Evolutionary conservation across 441 rosid genomes (phyloP), one percentile per base, ranked within the genome.

Genomic region (Isatis lusitanica): DNA sequence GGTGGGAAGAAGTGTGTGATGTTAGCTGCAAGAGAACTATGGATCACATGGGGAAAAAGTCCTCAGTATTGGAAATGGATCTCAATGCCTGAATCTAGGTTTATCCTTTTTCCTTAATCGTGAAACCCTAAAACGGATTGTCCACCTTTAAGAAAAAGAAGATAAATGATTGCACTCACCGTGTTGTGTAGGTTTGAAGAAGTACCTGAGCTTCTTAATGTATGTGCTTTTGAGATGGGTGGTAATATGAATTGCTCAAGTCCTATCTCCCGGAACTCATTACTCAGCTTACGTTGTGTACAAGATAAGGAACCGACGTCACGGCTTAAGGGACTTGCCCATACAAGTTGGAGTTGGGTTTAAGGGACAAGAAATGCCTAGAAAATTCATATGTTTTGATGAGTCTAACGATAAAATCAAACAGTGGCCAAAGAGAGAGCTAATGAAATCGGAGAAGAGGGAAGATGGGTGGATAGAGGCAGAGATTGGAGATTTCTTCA

Each of bases 31-130:
- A 52, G 59, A 30, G 10, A 7, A 28, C 11, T 53, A 13, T 28
- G 59, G 59, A 53, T 90, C 56, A 64, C 62, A 5, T 85, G 90
- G 91, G 80, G 84, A 4, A 74, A 57, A 42, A 80, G 78, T 36
- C 92, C 88, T n/a, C 0, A 15, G 0, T 79, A 85, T 57, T 88
- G 88, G 88, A 17, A 28, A 42, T 87, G 90, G 96, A 71, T 50
- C 42, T 62, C 68, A n/a, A 11, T 61, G 21, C 61, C 61, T 38
- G 68, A 75, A 7, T 74, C 89, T 7, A 85, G 88, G 90, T 85
- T 24, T 35, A 50, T 16, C 53, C 2, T 62, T 58, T 26, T 6
- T 52, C 58, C 36, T 7, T 53, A 1, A 13, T n/a, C n/a, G n/a
- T n/a, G n/a, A 30, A 55, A 30, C 38, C 42, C 13, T 38, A 38